These are phyloP conservation scores for Daldinia childiae DNA, from an alignment of 495 filamentous ascomycete genomes.

Conservation along the genomic window DNA sequence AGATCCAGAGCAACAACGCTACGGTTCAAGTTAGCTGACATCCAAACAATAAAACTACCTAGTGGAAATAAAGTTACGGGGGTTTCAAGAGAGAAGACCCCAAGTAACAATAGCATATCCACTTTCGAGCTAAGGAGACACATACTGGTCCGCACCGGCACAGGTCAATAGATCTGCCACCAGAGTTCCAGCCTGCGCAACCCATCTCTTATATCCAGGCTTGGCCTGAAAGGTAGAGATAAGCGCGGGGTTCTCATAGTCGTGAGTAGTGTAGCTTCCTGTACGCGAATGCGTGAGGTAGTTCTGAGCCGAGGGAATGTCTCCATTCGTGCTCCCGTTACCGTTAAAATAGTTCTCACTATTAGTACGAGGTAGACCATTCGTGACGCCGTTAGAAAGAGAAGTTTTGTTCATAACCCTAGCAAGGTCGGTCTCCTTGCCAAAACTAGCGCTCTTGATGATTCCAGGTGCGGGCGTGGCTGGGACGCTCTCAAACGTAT, in stretches of 20 bases:
- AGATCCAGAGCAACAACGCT: conserved; percentile 92
- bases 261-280: conserved; percentile 62
- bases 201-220: conserved; percentile 97
- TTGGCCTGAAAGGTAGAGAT: conserved; percentile 78
- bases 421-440: conserved; percentile 44
- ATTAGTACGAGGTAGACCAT: conserved; percentile 50
- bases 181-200: conserved; percentile 94
- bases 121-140: conserved; percentile 24
- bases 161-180: conserved; percentile 94
- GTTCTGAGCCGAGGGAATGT: conserved; percentile 29
- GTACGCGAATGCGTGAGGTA: conserved; percentile 32
- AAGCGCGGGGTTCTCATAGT: conserved; percentile 64
- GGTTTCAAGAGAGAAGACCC: not conserved
- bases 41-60: conserved; percentile 5
- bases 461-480: conserved; percentile 79
- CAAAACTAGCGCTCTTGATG: conserved; percentile 67
- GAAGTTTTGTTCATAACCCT: conserved; percentile 45
- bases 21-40: conserved; percentile 42
- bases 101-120: conserved; percentile 7
- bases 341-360: conserved; percentile 47
- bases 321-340: conserved; percentile 54
- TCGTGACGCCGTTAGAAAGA: conserved; percentile 62
- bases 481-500: conserved; percentile 93
- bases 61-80: conserved; percentile 3
- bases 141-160: conserved; percentile 90